Evolutionary conservation across 768 basidiomycete species (phyloP).

Genomic region (Thelephora ganbajun): DNA sequence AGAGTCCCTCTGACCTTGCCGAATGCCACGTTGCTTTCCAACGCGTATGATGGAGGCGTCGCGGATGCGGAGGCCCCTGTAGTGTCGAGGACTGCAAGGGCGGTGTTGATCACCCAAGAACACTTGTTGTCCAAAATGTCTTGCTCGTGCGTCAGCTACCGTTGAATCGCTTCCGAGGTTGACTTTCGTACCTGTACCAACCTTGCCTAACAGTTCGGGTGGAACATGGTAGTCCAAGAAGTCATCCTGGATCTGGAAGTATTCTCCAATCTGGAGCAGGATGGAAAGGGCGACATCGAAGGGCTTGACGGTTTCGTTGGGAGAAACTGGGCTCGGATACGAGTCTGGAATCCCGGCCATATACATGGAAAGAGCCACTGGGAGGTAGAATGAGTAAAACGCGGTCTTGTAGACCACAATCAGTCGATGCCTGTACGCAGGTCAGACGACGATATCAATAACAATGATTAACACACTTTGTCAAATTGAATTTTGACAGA

Average conservation of each 20-base stretch:
- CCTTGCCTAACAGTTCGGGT: slow-evolving; percentile 87
- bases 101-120: slow-evolving; percentile 90
- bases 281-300: slow-evolving; percentile 70
- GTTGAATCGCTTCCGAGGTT: not conserved
- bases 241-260: slow-evolving; percentile 98
- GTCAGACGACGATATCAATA: not conserved
- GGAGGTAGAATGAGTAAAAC: slow-evolving; percentile 97
- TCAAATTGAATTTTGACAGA: slow-evolving; percentile 73
- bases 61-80: slow-evolving; percentile 13
- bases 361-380: slow-evolving; percentile 89
- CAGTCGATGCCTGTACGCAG: slow-evolving; percentile 54
- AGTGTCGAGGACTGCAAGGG: slow-evolving; percentile 29
- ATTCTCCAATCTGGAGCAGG: slow-evolving; percentile 86
- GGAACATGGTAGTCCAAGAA: slow-evolving; percentile 87
- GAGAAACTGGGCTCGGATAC: slow-evolving; percentile 23
- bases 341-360: slow-evolving; percentile 48
- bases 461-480: slow-evolving; percentile 37
- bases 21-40: not conserved
- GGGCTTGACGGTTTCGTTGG: slow-evolving; percentile 28
- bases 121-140: slow-evolving; percentile 99
- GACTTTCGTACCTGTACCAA: slow-evolving; percentile 45
- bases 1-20: not conserved
- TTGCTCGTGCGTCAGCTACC: not conserved
- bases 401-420: slow-evolving; percentile 98
- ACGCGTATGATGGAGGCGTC: slow-evolving; percentile 15